Conservation (phyloP, 1,139 yeast genomes). For the Hemisphaericaspora subhashii region DNA sequence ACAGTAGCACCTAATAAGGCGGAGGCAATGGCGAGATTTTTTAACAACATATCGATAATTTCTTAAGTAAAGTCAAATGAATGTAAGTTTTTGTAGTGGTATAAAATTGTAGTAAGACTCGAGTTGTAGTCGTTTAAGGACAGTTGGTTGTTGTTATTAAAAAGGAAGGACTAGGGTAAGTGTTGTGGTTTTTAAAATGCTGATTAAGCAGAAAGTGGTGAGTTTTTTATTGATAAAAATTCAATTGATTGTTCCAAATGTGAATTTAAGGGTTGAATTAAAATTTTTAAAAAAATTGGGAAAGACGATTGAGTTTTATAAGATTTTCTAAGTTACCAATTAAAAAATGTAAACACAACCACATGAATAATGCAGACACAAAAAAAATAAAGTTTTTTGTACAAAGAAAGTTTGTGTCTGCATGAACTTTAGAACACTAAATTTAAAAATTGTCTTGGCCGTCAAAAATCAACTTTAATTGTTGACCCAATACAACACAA, state of each 20-base stretch:
- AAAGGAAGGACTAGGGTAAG: conserved; percentile 36
- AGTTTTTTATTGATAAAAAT: neutral
- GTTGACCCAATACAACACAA: too few relatives aligned
- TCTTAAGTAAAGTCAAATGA: neutral
- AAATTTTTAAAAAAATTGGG: neutral
- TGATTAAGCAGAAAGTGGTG: neutral
- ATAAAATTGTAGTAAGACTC: neutral
- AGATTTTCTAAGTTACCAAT: neutral
- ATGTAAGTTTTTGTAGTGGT: neutral
- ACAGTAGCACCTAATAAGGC: conserved; percentile 27
- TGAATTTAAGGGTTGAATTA: neutral
- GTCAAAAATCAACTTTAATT: too few relatives aligned
- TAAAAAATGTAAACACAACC: neutral
- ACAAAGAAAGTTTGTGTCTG: neutral
- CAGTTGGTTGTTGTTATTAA: conserved; percentile 2
- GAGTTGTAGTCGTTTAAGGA: neutral
- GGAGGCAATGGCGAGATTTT: conserved; percentile 18
- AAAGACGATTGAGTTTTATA: neutral
- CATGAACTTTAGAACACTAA: neutral
- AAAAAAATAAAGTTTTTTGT: too few relatives aligned
- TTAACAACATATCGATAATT: conserved; percentile 28
- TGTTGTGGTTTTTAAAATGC: conserved; percentile 3
- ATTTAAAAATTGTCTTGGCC: too few relatives aligned
- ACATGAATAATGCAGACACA: too few relatives aligned
- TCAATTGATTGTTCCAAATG: too few relatives aligned